Base-by-base conservation (phyloP, 768 basidiomycete species). In the Rubroboletus satanas region DNA sequence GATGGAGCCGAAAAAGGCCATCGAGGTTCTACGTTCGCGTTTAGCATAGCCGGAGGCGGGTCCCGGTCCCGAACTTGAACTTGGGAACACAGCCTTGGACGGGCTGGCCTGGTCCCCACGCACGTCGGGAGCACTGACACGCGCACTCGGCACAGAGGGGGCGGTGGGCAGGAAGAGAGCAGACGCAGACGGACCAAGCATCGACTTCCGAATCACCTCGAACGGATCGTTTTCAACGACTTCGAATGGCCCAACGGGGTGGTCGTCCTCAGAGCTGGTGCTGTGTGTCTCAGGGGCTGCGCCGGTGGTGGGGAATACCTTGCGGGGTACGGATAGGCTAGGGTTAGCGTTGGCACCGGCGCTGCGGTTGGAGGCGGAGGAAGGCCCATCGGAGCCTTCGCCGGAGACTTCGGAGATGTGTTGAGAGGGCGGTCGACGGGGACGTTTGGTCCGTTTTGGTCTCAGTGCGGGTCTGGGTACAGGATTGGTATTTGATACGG, bases 201-300 rank as follows among this genome's bases (percentile, higher is more conserved):
- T 54, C 1, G 59, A 57, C 17, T 26, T 43, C 8, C 51, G 57
- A n/a, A 64, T 66, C 17, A 49, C 43, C 26, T 56, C 52, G 23
- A 70, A 68, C 2, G 64, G 62, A 7, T 68, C 51, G 11, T 70
- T 70, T 7, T 70, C 64, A 36, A 64, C 54, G 8, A 70, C 50
- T 35, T 64, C 49, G 15, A 70, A 51, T 11, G 62, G 56, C 5
- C 60, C 67, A 2, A 36, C 44, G 14, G 52, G 23, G 1, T 33
- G 29, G 0, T 57, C 63, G 4, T 68, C 64, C 5, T 62, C 69
- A 2, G 57, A 57, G 47, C 62, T 65, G 7, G 52, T 59, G 5
- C 66, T 57, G 15, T 52, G 49, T 4, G n/a, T 39, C 29, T 18
- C 49, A 8, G 42, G 41, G n/a, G n/a, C 31, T 28, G 47, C 21